phyloP scores from a whole-genome alignment of 2,329 filamentous ascomycete species.

The Paraphoma sp. region DNA sequence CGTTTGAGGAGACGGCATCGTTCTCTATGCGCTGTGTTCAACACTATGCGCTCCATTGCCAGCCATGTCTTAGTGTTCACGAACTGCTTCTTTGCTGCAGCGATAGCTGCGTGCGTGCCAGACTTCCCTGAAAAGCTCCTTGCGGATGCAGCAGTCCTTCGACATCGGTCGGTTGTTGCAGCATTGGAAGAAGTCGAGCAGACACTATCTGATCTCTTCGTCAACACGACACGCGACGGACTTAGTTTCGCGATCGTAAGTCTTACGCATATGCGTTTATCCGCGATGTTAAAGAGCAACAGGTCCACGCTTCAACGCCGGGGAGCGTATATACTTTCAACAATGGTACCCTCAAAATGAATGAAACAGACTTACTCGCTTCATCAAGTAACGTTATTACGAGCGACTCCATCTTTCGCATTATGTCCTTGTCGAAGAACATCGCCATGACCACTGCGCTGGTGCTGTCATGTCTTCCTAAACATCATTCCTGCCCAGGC shows the following conservation, averaged over 20 bases:
- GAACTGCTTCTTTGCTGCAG: conserved; percentile 3
- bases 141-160: conserved; percentile 19
- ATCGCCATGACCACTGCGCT: conserved; percentile 34
- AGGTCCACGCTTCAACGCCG: conserved; percentile 37
- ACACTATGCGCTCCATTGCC: background rate
- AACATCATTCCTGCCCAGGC: conserved; percentile 1
- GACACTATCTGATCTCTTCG: conserved; percentile 24
- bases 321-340: conserved; percentile 32
- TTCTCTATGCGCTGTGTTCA: too few relatives aligned
- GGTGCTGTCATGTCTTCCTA: conserved; percentile 22
- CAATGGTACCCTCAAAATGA: conserved; percentile 37
- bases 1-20: background rate
- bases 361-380: conserved; percentile 24
- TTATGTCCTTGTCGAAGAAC: conserved; percentile 39
- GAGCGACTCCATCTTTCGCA: conserved; percentile 39
- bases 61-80: conserved; percentile 1
- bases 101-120: conserved; percentile 28
- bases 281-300: background rate
- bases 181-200: conserved; percentile 30
- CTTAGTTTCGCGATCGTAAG: conserved; percentile 39
- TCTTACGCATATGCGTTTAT: background rate
- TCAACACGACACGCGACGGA: conserved; percentile 34
- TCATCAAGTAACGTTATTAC: conserved; percentile 19
- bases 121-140: conserved; percentile 30
- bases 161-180: conserved; percentile 27